Base-by-base conservation (phyloP, 495 filamentous ascomycete species). In the Aspergillus kassunensis region DNA sequence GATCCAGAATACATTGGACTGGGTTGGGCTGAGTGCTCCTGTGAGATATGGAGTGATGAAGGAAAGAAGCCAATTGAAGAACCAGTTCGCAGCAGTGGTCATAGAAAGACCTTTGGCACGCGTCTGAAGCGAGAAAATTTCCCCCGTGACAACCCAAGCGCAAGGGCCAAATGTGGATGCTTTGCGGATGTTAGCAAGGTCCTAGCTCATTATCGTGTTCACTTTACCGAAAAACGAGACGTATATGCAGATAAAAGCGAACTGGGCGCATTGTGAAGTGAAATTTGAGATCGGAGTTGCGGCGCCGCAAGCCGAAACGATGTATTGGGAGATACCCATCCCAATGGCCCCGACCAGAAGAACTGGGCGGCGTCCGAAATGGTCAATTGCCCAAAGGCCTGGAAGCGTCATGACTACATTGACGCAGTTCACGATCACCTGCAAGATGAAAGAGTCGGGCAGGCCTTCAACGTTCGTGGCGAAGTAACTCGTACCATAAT, bases 51-150 rank as follows among this genome's bases (percentile, higher is more conserved):
- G 30, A 11, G 30, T 33, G 4, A 11, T 6, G 30, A 33, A 10
- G 9, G 4, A 3, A 2, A 33, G 10, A 3, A 11, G 6, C 9
- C 30, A 95, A 64, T 93, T 95, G 84, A 84, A 91, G 19, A 83
- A 72, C 90, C 90, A 95, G 71, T 92, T 95, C 29, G 82, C 80
- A 8, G 85, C 81, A 0, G 89, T 91, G 4, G 86, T 83, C 8
- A 90, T 60, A 15, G 84, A 83, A 82, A 90, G 89, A 46, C 77
- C 82, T 31, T 81, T 80, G 8, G 86, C 86, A 40, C 88, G 80
- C 60, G 88, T 89, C 46, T 82, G 75, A 37, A 81, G 79, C 6
- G 90, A 89, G 67, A 88, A 95, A 34, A 92, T 79, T 67, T 95
- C 89, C 8, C 85, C 86, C 10, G 82, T 78, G 25, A 89, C 83